phyloP scores from a whole-genome alignment of 768 basidiomycete species.

The Lactarius indigo region DNA sequence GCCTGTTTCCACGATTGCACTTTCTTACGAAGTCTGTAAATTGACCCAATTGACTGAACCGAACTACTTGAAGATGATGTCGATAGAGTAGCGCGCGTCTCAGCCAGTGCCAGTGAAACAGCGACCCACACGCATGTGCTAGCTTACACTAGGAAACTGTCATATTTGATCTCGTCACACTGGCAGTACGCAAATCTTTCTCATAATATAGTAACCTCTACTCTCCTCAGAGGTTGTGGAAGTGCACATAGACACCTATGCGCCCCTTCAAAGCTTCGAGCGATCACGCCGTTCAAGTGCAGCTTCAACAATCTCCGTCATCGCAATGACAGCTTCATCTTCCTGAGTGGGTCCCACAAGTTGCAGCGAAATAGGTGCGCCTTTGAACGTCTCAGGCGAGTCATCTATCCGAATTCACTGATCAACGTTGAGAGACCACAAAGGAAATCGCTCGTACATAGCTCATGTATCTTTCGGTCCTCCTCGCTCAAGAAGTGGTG shows the following conservation, averaged over 20 bases:
- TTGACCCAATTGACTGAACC: not conserved
- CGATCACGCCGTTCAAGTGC: slow-evolving; percentile 30
- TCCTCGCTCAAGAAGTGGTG: slow-evolving; percentile 41
- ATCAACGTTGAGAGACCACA: not conserved
- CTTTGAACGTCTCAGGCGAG: slow-evolving; percentile 36
- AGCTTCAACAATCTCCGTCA: slow-evolving; percentile 43
- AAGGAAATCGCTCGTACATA: slow-evolving; percentile 37
- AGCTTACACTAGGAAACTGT: not conserved
- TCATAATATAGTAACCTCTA: not conserved
- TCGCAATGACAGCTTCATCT: slow-evolving; percentile 50
- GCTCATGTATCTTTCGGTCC: slow-evolving; percentile 43
- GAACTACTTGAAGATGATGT: too few species aligned
- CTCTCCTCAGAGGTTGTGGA: not conserved
- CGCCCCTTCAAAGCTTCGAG: not conserved
- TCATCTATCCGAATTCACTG: slow-evolving; percentile 15
- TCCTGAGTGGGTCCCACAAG: slow-evolving; percentile 46
- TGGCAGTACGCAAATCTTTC: not conserved
- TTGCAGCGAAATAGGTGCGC: slow-evolving; percentile 48
- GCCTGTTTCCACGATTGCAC: not conserved
- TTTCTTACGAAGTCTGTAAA: too few species aligned
- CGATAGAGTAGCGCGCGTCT: too few species aligned
- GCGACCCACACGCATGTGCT: not conserved
- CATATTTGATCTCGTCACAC: not conserved
- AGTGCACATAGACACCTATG: not conserved
- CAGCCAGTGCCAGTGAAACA: too few species aligned